phyloP scores from a whole-genome alignment of 2,329 filamentous ascomycete genomes.

The Nemania diffusa region DNA sequence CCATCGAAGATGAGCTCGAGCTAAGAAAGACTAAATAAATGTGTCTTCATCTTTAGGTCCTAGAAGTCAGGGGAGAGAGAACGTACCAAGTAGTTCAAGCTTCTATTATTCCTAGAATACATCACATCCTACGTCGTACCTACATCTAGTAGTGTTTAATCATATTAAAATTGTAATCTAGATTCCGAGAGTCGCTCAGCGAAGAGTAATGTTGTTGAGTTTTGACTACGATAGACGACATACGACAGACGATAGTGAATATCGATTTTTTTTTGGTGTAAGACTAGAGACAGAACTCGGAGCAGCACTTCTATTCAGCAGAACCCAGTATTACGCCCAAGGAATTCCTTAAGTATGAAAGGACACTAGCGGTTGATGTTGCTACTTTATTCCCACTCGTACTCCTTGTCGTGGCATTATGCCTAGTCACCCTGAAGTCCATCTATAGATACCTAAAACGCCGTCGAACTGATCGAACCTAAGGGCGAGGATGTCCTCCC shows the following conservation, averaged over 20 bases:
- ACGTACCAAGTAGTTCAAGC: background rate
- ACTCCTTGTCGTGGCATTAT: background rate
- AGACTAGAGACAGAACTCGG: background rate
- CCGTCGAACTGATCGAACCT: conserved; percentile 17
- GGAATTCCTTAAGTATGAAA: background rate
- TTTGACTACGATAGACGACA: too few relatives aligned
- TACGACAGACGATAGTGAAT: too few relatives aligned
- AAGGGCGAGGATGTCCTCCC: conserved; percentile 27
- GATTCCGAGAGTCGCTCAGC: too few relatives aligned
- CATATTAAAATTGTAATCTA: too few relatives aligned
- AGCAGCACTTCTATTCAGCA: background rate
- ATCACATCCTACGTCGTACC: background rate
- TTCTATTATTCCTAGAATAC: background rate
- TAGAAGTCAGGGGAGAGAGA: too few relatives aligned
- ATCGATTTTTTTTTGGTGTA: too few relatives aligned
- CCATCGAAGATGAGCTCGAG: conserved; percentile 23
- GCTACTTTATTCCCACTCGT: background rate
- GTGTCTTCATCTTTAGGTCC: background rate
- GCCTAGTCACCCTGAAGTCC: background rate
- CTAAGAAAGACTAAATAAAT: conserved; percentile 42
- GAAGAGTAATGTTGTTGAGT: too few relatives aligned
- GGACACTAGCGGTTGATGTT: background rate
- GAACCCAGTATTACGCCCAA: background rate
- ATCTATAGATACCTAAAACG: background rate
- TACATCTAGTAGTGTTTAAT: conserved; percentile 12